Evolutionary conservation across 768 basidiomycete genomes (phyloP), one percentile per base, ranked within the genome.

Genomic region (Auricularia sp.): DNA sequence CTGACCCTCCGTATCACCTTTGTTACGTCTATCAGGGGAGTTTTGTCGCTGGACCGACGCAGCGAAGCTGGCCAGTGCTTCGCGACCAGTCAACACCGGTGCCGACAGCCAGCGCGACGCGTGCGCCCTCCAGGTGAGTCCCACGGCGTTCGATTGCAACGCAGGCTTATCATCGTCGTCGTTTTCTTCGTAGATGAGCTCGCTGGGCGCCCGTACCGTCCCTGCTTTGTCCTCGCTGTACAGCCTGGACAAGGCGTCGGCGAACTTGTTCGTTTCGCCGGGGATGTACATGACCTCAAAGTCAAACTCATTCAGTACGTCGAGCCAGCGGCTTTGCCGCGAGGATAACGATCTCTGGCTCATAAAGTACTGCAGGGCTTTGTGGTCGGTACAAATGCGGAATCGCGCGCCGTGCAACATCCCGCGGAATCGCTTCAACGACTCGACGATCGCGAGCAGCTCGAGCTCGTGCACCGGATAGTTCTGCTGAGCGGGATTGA

Each of bases 391-490:
- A 1, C 70, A 34, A 68, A 74, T 74, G 0, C 54, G 54, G 43
- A 79, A 78, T 0, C 42, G 56, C 0, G 62, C 66, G 0, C 77
- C 79, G 35, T 72, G 73, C 1, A 79, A 47, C 2, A 76, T 66
- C 43, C 75, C 14, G 65, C 68, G 12, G 73, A 72, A 64, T 67
- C 74, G 74, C 44, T 75, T 76, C 63, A 81, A 64, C 0, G 77
- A 71, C 56, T 80, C 77, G 0, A 81, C 69, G 0, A 75, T 74
- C 0, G 74, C 75, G 36, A 79, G 63, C 67, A 79, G 68, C 59
- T 80, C 79, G 3, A 74, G 68, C 65, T 79, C 77, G 62, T 77
- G 76, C 0, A 77, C 75, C 21, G 76, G 73, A 58, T 80, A 79
- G 44, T 78, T 78, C n/a, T 76, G 75, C 62, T 79, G 76, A 0